Conservation (phyloP, 2,329 filamentous ascomycete genomes). For the Pseudogymnoascus sp. region DNA sequence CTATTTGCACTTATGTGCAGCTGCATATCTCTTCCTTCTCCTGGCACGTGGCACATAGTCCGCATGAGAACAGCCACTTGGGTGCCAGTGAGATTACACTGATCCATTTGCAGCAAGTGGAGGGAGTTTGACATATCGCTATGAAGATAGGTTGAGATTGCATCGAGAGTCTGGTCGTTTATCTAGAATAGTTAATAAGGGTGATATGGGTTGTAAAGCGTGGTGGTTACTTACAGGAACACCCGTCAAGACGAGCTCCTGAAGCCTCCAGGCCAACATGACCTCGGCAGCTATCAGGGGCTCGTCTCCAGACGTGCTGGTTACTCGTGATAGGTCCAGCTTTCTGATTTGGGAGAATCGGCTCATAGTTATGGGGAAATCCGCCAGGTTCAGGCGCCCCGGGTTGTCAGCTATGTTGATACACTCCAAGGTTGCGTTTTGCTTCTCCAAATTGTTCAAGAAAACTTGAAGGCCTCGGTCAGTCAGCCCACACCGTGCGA, state of each 20-base stretch:
- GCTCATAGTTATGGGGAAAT: constrained; percentile 60
- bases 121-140: constrained; percentile 54
- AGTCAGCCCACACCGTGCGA: constrained; percentile 55
- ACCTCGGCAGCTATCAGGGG: constrained; percentile 60
- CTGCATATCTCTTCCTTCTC: constrained; percentile 50
- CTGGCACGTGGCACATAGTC: constrained; percentile 48
- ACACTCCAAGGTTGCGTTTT: constrained; percentile 60
- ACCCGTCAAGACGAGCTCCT: constrained; percentile 58
- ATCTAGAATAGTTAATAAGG: constrained; percentile 30
- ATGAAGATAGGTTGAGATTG: constrained; percentile 56
- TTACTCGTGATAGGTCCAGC: constrained; percentile 58
- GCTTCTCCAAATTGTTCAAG: constrained; percentile 55
- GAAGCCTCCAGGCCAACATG: constrained; percentile 58
- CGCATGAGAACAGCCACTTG: constrained; percentile 60
- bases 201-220: neutral
- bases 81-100: constrained; percentile 57
- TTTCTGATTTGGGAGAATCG: constrained; percentile 60
- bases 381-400: constrained; percentile 54
- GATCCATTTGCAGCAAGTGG: constrained; percentile 55
- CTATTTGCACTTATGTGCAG: constrained; percentile 54
- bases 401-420: constrained; percentile 62
- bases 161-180: constrained; percentile 57
- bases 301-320: constrained; percentile 54
- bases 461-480: constrained; percentile 54
- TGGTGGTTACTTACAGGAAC: constrained; percentile 37